phyloP scores from a whole-genome alignment of 768 basidiomycete genomes.

The Lentinus brumalis region DNA sequence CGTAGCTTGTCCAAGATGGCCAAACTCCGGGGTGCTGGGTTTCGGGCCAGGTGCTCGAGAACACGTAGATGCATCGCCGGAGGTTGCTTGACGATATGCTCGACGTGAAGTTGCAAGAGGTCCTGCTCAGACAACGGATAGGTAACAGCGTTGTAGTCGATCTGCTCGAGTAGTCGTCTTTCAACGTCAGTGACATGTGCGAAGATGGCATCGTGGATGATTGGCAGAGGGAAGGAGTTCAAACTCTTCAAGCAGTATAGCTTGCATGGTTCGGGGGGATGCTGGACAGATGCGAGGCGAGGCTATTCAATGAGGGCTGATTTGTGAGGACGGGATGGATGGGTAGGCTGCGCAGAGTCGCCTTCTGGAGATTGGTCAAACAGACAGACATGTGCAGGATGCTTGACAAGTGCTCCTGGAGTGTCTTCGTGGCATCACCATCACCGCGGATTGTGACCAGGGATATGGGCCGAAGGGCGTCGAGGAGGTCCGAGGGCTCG shows the following conservation, averaged over 20 bases:
- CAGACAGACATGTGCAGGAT: not conserved
- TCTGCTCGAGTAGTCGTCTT: not conserved
- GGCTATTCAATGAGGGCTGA: not conserved
- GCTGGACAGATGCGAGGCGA: not conserved
- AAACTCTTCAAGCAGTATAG: not conserved
- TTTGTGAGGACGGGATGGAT: constrained; percentile 3
- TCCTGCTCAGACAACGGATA: not conserved
- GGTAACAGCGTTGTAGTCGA: not conserved
- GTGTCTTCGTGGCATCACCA: not conserved
- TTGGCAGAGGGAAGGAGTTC: not conserved
- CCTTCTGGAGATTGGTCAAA: not conserved
- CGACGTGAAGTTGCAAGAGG: not conserved
- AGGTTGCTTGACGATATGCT: not conserved
- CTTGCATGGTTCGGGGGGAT: not conserved
- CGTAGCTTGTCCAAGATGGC: not conserved
- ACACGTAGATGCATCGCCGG: not conserved
- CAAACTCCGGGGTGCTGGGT: not conserved
- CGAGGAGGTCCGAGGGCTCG: not conserved
- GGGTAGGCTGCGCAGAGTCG: not conserved
- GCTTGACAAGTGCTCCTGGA: not conserved
- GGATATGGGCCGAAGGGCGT: not conserved
- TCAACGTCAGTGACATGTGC: not conserved
- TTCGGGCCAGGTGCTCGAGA: not conserved
- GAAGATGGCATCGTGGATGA: not conserved
- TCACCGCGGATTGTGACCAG: not conserved